phyloP scores from a whole-genome alignment of 345 rosid genomes.

The Eucalyptus erythrocorys region DNA sequence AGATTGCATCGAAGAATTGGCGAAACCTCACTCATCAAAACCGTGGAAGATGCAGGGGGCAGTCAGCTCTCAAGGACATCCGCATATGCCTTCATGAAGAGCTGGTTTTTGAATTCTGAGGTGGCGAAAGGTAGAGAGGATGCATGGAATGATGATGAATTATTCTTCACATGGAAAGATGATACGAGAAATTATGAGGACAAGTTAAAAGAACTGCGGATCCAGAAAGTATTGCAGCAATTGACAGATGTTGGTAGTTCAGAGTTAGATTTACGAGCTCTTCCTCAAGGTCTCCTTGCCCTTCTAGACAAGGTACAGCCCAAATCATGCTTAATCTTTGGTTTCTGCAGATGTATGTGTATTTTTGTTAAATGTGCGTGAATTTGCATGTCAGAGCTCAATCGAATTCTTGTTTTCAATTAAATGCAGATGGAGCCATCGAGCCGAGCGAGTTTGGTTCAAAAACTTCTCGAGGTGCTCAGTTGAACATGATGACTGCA shows the following conservation, averaged over 20 bases:
- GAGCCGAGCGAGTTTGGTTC: background rate
- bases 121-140: constrained; percentile 38
- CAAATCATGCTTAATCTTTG: background rate
- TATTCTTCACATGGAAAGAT: constrained; percentile 80
- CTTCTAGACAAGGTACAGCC: constrained; percentile 74
- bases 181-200: constrained; percentile 43
- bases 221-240: constrained; percentile 61
- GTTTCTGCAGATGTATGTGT: background rate
- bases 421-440: constrained; percentile 60
- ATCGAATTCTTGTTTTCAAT: background rate
- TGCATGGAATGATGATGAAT: constrained; percentile 72
- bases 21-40: constrained; percentile 58
- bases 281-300: constrained; percentile 80
- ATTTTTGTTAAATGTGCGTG: background rate
- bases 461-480: constrained; percentile 4
- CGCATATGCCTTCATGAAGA: constrained; percentile 54
- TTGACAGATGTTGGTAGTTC: constrained; percentile 62
- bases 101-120: constrained; percentile 69
- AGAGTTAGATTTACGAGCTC: constrained; percentile 54
- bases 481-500: background rate
- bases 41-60: constrained; percentile 56
- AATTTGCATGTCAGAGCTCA: background rate
- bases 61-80: constrained; percentile 48
- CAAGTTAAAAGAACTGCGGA: constrained; percentile 59
- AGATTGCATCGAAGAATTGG: constrained; percentile 67